These are phyloP conservation scores for Austropuccinia psidii DNA, from an alignment of 1,284 basidiomycete genomes.

Conservation along the genomic window DNA sequence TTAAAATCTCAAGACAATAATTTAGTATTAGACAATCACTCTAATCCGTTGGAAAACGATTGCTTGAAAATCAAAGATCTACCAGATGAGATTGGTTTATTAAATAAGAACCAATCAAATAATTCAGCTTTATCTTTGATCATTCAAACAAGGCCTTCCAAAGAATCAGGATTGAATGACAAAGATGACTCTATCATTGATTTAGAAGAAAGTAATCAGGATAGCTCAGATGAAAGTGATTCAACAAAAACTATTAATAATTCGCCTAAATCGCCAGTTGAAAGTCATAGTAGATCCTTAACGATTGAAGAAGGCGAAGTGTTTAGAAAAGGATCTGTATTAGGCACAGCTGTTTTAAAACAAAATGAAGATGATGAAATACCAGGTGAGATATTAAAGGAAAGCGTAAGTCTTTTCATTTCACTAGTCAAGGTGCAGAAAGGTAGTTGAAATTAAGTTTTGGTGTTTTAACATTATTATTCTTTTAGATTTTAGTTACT, in stretches of 20 bases:
- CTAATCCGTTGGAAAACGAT: neutral
- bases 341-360: slow-evolving; percentile 57
- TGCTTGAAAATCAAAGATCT: neutral
- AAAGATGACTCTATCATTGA: neutral
- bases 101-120: neutral
- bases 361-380: slow-evolving; percentile 56
- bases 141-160: neutral
- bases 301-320: slow-evolving; percentile 58
- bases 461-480: no score
- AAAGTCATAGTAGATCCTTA: slow-evolving; percentile 40
- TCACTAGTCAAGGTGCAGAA: no score
- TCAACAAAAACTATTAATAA: neutral
- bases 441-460: no score
- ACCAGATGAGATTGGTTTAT: neutral
- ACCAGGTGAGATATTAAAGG: slow-evolving; percentile 44
- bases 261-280: slow-evolving; percentile 40
- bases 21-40: neutral
- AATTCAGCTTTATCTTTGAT: neutral
- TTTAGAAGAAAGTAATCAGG: neutral
- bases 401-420: slow-evolving; percentile 51
- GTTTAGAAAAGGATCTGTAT: slow-evolving; percentile 73
- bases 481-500: no score
- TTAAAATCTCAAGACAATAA: neutral
- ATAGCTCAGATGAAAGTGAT: neutral
- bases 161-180: neutral